A percentile compares a stretch with the other conserved stretches of the same genome.
phyloP scores from a whole-genome alignment of 148 eudicot species.

The Nyssa sinensis region DNA sequence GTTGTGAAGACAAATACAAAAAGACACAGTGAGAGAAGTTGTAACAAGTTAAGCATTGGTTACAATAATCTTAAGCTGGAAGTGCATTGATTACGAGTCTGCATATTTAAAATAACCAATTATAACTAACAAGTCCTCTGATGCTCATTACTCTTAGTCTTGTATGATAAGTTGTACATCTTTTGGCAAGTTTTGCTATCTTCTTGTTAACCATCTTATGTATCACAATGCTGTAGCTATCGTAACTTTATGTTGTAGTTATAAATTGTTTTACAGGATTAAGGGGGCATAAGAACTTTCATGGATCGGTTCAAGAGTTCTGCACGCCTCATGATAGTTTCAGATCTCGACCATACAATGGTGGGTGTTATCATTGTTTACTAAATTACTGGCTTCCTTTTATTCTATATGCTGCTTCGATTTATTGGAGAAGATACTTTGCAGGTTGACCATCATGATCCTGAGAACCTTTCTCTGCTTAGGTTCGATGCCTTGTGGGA shows the following conservation, averaged over 20 bases:
- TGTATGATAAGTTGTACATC: neutral
- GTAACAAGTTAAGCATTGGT: no score
- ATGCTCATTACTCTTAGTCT: neutral
- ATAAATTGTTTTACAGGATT: constrained; percentile 9
- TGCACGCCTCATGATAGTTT: constrained; percentile 70
- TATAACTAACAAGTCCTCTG: no score
- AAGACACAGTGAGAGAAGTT: no score
- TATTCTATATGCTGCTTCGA: neutral
- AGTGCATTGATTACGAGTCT: no score
- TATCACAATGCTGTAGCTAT: neutral
- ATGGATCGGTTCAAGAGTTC: constrained; percentile 55
- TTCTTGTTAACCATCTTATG: neutral
- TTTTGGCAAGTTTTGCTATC: neutral
- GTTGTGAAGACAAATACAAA: no score
- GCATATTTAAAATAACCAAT: no score
- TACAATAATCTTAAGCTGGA: neutral
- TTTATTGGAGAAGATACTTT: constrained; percentile 5
- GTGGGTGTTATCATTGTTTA: constrained; percentile 18
- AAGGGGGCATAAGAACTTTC: constrained; percentile 3
- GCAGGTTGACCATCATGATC: constrained; percentile 79
- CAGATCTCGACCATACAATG: constrained; percentile 80
- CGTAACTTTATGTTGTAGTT: neutral
- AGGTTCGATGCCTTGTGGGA: constrained; percentile 75
- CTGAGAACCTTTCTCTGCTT: constrained; percentile 53
- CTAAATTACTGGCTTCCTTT: neutral